Percentiles rank a stretch among this genome's conserved stretches.
Evolutionary conservation across 768 basidiomycete genomes (phyloP).

Genomic region (Boletellus ananas): DNA sequence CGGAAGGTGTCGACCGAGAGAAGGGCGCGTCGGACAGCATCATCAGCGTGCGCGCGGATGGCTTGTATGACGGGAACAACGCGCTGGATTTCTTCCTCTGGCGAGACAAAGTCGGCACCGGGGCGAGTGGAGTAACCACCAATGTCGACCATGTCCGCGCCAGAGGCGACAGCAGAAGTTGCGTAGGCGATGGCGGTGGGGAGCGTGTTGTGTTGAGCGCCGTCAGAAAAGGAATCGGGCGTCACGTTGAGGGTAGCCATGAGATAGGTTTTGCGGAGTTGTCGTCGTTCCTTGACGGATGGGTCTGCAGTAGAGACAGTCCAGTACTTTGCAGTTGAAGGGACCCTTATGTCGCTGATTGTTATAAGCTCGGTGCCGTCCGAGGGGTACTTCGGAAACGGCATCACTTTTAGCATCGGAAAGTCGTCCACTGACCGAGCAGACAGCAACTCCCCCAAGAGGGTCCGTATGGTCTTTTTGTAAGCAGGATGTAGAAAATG

Average conservation of each 20-base stretch:
- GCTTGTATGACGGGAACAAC: conserved; percentile 69
- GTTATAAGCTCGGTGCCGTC: conserved; percentile 6
- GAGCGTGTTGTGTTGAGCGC: conserved; percentile 52
- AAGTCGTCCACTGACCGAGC: conserved; percentile 30
- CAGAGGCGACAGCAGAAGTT: conserved; percentile 43
- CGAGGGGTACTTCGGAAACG: conserved; percentile 59
- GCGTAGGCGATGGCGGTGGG: conserved; percentile 54
- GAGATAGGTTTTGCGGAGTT: conserved; percentile 50
- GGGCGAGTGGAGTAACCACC: conserved; percentile 95
- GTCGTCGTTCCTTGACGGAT: conserved; percentile 5
- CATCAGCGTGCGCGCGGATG: conserved; percentile 39
- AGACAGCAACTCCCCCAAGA: conserved; percentile 43
- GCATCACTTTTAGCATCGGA: conserved; percentile 69
- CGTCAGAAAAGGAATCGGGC: conserved; percentile 96
- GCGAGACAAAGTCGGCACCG: conserved; percentile 59
- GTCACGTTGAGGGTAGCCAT: conserved; percentile 95
- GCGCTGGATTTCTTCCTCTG: conserved; percentile 66
- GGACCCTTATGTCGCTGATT: conserved; percentile 11
- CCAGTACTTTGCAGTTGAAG: conserved; percentile 24
- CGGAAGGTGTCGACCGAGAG: conserved; percentile 30
- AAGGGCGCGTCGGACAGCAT: conserved; percentile 11
- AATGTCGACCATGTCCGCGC: conserved; percentile 82
- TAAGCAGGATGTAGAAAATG: conserved; percentile 61
- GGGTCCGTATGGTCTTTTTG: conserved; percentile 41
- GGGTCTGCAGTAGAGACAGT: conserved; percentile 17